phyloP scores from a whole-genome alignment of 2,329 filamentous ascomycete genomes.

The Neobulgaria alba region DNA sequence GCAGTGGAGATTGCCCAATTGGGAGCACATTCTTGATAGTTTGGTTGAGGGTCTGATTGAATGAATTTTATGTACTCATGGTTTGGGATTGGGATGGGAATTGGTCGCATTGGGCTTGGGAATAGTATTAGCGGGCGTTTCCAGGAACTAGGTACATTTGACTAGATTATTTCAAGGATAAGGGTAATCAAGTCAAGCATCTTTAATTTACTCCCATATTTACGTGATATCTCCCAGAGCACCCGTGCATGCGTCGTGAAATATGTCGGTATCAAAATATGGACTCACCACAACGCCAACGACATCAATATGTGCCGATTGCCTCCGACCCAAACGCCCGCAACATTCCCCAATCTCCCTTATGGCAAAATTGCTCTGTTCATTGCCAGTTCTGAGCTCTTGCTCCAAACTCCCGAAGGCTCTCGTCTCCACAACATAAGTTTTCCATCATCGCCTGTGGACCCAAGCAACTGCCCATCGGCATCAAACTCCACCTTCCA shows the following conservation, averaged over 20 bases:
- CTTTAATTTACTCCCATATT: no score
- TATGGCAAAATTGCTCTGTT: constrained; percentile 6
- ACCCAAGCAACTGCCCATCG: constrained; percentile 64
- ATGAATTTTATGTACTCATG: constrained; percentile 15
- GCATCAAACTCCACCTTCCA: constrained; percentile 68
- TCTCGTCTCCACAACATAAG: constrained; percentile 52
- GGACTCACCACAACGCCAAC: no score
- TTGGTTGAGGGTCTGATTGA: constrained; percentile 27
- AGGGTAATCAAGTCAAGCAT: no score
- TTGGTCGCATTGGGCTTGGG: constrained; percentile 3
- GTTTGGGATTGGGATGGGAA: constrained; percentile 3
- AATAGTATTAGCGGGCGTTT: constrained; percentile 2
- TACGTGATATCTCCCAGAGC: no score
- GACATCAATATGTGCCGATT: no score
- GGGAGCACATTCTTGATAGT: constrained; percentile 25
- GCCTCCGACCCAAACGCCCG: no score
- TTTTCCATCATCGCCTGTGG: constrained; percentile 67
- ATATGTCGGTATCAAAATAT: no score
- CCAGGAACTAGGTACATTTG: no score
- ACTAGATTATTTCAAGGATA: no score
- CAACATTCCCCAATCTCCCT: no score
- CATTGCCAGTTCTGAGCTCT: constrained; percentile 27
- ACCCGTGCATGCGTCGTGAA: no score
- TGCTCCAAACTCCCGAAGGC: constrained; percentile 25
- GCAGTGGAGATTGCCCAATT: constrained; percentile 22